Conservation (phyloP, 148 eudicot species). For the Rhododendron ovatum region DNA sequence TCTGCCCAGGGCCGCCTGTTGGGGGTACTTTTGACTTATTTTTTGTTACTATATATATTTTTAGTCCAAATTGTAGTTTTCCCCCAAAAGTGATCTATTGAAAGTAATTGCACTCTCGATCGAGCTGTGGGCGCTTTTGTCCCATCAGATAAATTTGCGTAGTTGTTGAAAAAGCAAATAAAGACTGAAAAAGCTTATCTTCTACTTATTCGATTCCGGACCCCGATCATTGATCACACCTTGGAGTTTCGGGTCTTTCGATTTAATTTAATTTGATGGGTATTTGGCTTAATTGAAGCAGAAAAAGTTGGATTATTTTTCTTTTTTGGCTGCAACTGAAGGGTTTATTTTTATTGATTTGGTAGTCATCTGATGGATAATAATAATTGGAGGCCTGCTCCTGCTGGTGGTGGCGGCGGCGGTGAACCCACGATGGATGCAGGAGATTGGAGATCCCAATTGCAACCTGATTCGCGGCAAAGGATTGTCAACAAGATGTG, state of each 20-base stretch:
- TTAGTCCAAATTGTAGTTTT: not conserved
- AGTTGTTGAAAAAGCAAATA: not conserved
- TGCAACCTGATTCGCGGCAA: conserved; percentile 45
- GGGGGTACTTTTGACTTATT: too few species aligned
- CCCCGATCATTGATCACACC: not conserved
- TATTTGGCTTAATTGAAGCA: not conserved
- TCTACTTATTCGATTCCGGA: not conserved
- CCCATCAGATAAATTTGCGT: not conserved
- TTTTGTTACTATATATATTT: not conserved
- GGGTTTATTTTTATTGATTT: not conserved
- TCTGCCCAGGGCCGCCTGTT: not conserved
- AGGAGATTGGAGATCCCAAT: conserved; percentile 59
- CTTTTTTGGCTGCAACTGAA: not conserved
- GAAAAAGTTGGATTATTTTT: not conserved
- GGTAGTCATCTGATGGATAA: conserved; percentile 16
- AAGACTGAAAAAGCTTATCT: not conserved
- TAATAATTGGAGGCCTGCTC: conserved; percentile 38
- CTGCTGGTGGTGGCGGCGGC: conserved; percentile 6
- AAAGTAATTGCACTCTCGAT: not conserved
- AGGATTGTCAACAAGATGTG: conserved; percentile 59
- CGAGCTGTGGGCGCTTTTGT: not conserved
- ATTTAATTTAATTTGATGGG: not conserved
- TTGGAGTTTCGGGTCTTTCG: not conserved
- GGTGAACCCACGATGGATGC: conserved; percentile 36
- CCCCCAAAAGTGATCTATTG: not conserved